These are phyloP conservation scores for Cinchona pubescens DNA, from an alignment of 257 asterid species.

Conservation along the genomic window DNA sequence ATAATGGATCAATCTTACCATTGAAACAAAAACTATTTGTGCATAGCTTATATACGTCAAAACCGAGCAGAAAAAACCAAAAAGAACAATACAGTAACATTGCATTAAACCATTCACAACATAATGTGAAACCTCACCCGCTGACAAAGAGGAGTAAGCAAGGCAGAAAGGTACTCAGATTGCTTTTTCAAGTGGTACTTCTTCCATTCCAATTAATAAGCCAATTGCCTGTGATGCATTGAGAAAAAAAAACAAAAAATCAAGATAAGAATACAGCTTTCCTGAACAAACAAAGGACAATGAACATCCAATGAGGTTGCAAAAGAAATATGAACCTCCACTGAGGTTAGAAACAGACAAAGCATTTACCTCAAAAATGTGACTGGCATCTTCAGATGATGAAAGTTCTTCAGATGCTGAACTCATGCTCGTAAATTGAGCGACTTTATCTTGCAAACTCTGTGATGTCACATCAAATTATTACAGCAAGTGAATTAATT, in stretches of 20 bases:
- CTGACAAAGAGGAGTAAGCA: slow-evolving; percentile 90
- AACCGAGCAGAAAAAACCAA: neutral
- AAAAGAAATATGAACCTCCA: slow-evolving; percentile 7
- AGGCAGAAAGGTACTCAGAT: slow-evolving; percentile 69
- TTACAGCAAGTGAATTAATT: neutral
- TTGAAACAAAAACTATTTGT: neutral
- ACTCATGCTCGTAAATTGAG: slow-evolving; percentile 63
- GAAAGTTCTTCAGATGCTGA: slow-evolving; percentile 45
- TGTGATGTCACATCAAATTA: slow-evolving; percentile 31
- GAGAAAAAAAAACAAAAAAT: slow-evolving; percentile 6
- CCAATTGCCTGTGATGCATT: slow-evolving; percentile 71
- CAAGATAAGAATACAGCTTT: slow-evolving; percentile 5
- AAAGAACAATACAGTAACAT: neutral
- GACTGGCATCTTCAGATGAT: slow-evolving; percentile 87
- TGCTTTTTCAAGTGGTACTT: slow-evolving; percentile 84
- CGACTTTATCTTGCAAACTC: slow-evolving; percentile 79
- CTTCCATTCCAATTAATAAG: slow-evolving; percentile 94
- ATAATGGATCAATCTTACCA: neutral
- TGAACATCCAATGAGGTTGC: slow-evolving; percentile 4
- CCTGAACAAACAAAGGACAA: neutral
- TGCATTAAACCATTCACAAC: neutral
- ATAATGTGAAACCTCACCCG: slow-evolving; percentile 54
- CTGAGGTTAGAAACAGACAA: slow-evolving; percentile 14
- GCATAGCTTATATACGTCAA: neutral
- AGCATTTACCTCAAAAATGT: slow-evolving; percentile 76